Conservation (phyloP, 331 rosid genomes). For the Acacia pycnantha region DNA sequence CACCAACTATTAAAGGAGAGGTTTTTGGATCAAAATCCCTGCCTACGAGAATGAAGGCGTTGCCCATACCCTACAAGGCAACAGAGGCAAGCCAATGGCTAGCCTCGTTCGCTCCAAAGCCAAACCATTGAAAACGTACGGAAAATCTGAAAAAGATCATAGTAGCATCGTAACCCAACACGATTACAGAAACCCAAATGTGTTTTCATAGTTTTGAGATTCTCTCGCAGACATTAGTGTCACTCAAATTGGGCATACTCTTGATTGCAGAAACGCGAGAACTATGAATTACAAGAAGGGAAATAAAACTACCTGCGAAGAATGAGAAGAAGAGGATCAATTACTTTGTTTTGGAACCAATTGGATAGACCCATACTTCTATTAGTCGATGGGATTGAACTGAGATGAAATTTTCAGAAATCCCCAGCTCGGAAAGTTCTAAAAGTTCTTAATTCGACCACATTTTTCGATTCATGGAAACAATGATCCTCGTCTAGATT, state of each 20-base stretch:
- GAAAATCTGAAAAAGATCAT: not conserved
- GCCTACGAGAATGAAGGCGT: not conserved
- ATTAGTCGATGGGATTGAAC: not conserved
- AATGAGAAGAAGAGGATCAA: constrained; percentile 59
- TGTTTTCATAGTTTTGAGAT: not conserved
- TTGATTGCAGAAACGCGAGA: not conserved
- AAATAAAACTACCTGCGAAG: constrained; percentile 46
- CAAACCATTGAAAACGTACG: not conserved
- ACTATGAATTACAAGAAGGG: not conserved
- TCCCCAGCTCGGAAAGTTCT: not conserved
- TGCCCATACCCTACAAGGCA: not conserved
- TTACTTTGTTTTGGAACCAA: constrained; percentile 55
- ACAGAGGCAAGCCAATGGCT: not conserved
- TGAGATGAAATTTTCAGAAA: not conserved
- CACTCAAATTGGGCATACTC: not conserved
- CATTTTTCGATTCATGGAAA: not conserved
- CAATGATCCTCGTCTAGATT: not conserved
- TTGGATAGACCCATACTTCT: constrained; percentile 20
- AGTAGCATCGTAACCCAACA: not conserved
- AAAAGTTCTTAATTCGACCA: not conserved
- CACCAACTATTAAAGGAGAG: not conserved
- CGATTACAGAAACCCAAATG: not conserved
- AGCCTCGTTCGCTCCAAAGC: not conserved
- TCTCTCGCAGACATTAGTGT: not conserved
- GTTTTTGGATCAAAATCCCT: not conserved